Percentiles rank a stretch among this genome's conserved stretches.
phyloP scores from a whole-genome alignment of 1,284 basidiomycete species.

The Boletus semigastroideus region DNA sequence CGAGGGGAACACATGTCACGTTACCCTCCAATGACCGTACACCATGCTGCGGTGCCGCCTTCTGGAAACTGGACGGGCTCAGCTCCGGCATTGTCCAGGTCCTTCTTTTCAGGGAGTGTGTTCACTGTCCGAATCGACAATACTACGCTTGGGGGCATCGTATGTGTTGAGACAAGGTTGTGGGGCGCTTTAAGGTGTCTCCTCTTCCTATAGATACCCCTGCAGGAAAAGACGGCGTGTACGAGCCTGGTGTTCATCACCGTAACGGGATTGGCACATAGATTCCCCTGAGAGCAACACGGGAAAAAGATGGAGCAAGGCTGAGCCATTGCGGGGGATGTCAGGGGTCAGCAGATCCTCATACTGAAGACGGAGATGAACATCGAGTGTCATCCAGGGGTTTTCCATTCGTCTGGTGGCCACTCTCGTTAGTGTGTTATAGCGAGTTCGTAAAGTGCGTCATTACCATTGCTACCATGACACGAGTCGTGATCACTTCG shows the following conservation, averaged over 20 bases:
- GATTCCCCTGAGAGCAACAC: neutral
- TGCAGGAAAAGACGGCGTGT: neutral
- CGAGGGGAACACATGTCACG: neutral
- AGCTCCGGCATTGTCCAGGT: neutral
- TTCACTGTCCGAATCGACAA: neutral
- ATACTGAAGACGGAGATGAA: neutral
- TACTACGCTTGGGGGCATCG: slow-evolving; percentile 9
- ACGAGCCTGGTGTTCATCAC: neutral
- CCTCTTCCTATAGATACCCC: neutral
- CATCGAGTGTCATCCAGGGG: neutral
- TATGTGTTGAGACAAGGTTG: neutral
- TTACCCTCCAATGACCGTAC: slow-evolving; percentile 26
- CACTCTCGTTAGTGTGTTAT: neutral
- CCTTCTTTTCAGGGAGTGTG: neutral
- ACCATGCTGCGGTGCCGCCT: slow-evolving; percentile 29
- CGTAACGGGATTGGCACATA: no score
- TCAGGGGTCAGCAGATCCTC: neutral
- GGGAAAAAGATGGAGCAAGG: neutral
- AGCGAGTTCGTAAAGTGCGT: neutral
- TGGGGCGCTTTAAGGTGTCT: neutral
- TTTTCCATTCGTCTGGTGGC: neutral
- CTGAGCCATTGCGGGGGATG: neutral
- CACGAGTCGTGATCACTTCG: neutral
- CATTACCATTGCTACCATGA: neutral
- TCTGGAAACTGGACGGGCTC: slow-evolving; percentile 25